Conservation (phyloP, 495 filamentous ascomycete species). For the Letharia columbiana region DNA sequence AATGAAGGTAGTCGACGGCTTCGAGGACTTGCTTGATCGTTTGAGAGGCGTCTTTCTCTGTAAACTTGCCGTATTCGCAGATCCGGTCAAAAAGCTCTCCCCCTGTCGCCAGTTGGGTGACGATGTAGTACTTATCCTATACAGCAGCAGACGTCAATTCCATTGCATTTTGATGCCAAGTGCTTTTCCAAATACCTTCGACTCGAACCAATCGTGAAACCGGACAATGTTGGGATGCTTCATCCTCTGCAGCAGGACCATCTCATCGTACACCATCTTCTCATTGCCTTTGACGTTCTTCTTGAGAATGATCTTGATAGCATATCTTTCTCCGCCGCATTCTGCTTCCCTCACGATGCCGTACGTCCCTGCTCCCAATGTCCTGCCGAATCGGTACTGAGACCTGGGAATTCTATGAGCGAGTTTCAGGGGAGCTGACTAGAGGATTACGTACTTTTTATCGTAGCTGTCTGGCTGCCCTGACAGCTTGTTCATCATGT, state of each 20-base stretch:
- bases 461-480: slow-evolving; percentile 98
- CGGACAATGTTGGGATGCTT: slow-evolving; percentile 94
- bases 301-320: slow-evolving; percentile 98
- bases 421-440: background rate
- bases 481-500: slow-evolving; percentile 94
- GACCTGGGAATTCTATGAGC: slow-evolving; percentile 42
- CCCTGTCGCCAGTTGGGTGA: slow-evolving; percentile 91
- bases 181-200: slow-evolving; percentile 44
- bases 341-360: slow-evolving; percentile 97
- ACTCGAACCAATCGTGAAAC: slow-evolving; percentile 99
- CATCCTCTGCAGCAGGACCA: slow-evolving; percentile 81
- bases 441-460: slow-evolving; percentile 61
- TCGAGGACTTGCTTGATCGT: slow-evolving; percentile 93
- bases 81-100: slow-evolving; percentile 98
- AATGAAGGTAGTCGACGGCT: slow-evolving; percentile 89
- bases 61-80: slow-evolving; percentile 97
- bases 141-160: background rate
- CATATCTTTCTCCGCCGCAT: slow-evolving; percentile 69
- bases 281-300: slow-evolving; percentile 98
- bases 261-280: slow-evolving; percentile 96
- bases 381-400: slow-evolving; percentile 84
- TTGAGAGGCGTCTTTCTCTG: slow-evolving; percentile 95
- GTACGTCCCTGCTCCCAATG: slow-evolving; percentile 94
- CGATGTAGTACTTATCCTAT: slow-evolving; percentile 99
- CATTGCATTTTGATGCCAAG: background rate